phyloP scores from a whole-genome alignment of 169 alveolate genomes.

The Babesia microti region DNA sequence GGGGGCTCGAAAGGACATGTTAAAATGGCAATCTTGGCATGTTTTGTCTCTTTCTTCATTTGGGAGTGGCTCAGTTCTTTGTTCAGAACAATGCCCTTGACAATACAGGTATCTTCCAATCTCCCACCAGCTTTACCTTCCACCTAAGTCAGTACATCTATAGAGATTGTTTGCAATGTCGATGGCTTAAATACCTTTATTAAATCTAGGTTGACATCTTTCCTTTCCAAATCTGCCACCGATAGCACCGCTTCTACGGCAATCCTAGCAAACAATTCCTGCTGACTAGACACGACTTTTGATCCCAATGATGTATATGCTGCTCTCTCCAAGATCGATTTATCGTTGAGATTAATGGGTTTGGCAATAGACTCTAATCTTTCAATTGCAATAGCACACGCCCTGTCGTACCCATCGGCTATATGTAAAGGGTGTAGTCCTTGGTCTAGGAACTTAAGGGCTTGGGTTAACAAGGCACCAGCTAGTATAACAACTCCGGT shows the following conservation, averaged over 20 bases:
- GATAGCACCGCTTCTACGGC: constrained; percentile 95
- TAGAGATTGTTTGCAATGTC: neutral
- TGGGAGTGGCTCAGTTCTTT: constrained; percentile 98
- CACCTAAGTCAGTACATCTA: constrained; percentile 31
- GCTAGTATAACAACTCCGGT: constrained; percentile 99
- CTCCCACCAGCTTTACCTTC: constrained; percentile 95
- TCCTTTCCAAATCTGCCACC: constrained; percentile 92
- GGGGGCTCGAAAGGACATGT: constrained; percentile 99
- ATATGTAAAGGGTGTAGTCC: constrained; percentile 96
- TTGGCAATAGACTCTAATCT: constrained; percentile 80
- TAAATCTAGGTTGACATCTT: constrained; percentile 95
- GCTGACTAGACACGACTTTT: constrained; percentile 87
- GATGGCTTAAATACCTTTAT: constrained; percentile 67
- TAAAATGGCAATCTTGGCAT: constrained; percentile 93
- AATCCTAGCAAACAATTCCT: constrained; percentile 81
- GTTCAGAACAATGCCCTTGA: constrained; percentile 91
- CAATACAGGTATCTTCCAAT: constrained; percentile 87
- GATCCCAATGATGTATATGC: constrained; percentile 96
- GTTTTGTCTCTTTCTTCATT: constrained; percentile 83
- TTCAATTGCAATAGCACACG: constrained; percentile 87
- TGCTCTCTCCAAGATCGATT: constrained; percentile 51
- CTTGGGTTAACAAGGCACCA: constrained; percentile 91
- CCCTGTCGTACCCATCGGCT: constrained; percentile 96
- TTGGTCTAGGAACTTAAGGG: constrained; percentile 83
- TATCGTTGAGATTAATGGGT: constrained; percentile 59